These are phyloP conservation scores for Tylopilus balloui DNA, from an alignment of 768 basidiomycete genomes.

Conservation along the genomic window DNA sequence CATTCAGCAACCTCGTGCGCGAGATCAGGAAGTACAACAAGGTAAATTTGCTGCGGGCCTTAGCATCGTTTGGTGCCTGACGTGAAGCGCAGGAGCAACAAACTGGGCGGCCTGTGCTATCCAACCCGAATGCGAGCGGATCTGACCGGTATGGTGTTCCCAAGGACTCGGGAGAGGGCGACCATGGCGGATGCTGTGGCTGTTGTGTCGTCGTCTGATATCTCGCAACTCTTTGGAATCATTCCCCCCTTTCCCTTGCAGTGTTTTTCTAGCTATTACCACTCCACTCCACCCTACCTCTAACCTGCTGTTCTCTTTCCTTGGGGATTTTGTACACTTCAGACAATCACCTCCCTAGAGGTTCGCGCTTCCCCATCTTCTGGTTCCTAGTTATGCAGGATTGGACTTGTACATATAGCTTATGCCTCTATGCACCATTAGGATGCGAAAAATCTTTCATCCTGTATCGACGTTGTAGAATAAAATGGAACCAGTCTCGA, in stretches of 20 bases:
- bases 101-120: slow-evolving; percentile 63
- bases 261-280: slow-evolving; percentile 9
- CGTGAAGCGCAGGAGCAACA: slow-evolving; percentile 57
- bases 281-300: slow-evolving; percentile 1
- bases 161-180: slow-evolving; percentile 48
- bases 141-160: slow-evolving; percentile 46
- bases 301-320: slow-evolving; percentile 6
- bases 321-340: slow-evolving; percentile 13
- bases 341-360: slow-evolving; percentile 5
- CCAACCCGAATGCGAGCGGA: slow-evolving; percentile 39
- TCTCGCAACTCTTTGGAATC: background rate
- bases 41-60: slow-evolving; percentile 39
- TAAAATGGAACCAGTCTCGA: background rate
- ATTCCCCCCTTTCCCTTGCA: background rate
- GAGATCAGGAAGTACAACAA: slow-evolving; percentile 94
- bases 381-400: slow-evolving; percentile 5
- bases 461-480: slow-evolving; percentile 4
- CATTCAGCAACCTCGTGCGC: slow-evolving; percentile 88
- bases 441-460: slow-evolving; percentile 1
- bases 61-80: slow-evolving; percentile 7
- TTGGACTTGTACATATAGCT: slow-evolving; percentile 27
- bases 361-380: background rate
- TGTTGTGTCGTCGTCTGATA: slow-evolving; percentile 55
- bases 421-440: slow-evolving; percentile 10
- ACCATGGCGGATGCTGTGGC: slow-evolving; percentile 57